Base-by-base conservation (phyloP, 164 flowering plant genomes). In the Kalanchoe fedtschenkoi region DNA sequence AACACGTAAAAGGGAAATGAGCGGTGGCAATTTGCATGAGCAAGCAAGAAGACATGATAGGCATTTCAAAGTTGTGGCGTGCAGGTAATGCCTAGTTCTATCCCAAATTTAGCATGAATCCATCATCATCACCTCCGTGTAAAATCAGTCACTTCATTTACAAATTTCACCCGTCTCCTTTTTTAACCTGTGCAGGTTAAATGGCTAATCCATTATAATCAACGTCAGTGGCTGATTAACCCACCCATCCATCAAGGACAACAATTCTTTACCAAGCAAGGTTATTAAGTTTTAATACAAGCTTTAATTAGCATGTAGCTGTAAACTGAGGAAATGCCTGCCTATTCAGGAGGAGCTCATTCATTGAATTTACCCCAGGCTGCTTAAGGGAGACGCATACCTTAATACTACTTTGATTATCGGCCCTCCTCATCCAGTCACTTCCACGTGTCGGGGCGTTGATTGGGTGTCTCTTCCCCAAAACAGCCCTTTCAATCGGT, bases 41-140 rank as follows among this genome's bases (percentile, higher is more conserved):
- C 2, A 22, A 21, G 51, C 54, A 47, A 47, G 54, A 47, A 19
- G 28, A 47, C 2, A 47, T 47, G 56, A 51, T 51, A 51, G 26
- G 26, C 32, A 51, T 51, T 51, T 51, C 56, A 26, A 51, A 51
- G 32, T 24, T 51, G 32, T 51, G 56, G 26, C 56, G 56, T 51
- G 56, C 30, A 51, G 56, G 56, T 51, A 51, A 26, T 51, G 56
- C 56, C 21, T 51, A 10, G 26, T 24, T 24, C 30, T 17, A 51
- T 51, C 0, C 56, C 32, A 44, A 44, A n/a, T 51, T 5, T 47
- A 19, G 28, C 30, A 22, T 47, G 55, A 47, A 47, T 22, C 55
- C 29, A 24, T 47, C n/a, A n/a, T n/a, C n/a, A n/a, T n/a, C 39
- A 0, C 11, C 11, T 51, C 56, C 56, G 32, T 51, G 56, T 51